Evolutionary conservation across 768 basidiomycete genomes (phyloP), one percentile per base, ranked within the genome.

Genomic region (Trametes coccinea): DNA sequence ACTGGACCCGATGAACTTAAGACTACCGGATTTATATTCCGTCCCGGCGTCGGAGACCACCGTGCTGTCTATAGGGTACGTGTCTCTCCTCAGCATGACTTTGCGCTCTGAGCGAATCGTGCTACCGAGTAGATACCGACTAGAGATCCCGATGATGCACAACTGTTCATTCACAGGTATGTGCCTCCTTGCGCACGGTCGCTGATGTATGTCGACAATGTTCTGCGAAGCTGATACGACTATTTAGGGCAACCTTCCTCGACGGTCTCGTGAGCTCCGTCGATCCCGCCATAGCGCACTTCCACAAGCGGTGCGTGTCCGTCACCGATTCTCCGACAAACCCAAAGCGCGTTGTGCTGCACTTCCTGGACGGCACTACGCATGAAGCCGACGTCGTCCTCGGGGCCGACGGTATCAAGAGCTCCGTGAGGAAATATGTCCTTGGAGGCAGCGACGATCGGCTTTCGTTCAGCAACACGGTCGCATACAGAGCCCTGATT

Each of bases 401-500:
- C 41, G 82, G 81, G 30, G 70, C 72, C 8, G 75, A 76, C 59
- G 76, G 72, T 3, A 72, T 76, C 64, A 71, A 69, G 61, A 77
- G 77, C 63, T 64, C 70, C 3, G 70, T 77, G 16, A 79, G 83
- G 41, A 63, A 62, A 43, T 73, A 71, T 53, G 77, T 84, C 14
- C 66, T 72, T 2, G 75, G 72, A 30, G 68, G 61, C 60, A 14
- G 49, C 62, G 34, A n/a, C 34, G 34, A 37, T 11, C 5, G 34
- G 11, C 34, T 37, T 37, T 37, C 54, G 34, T 86, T 79, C 69
- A 79, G 79, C 17, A 77, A 80, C 57, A 78, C 77, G 2, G 74
- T 77, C 37, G 82, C 80, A 3, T 84, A 82, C 68, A 79, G 84
- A 44, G 79, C 77, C 0, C 63, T 86, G 8, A 71, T 86, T 13